Evolutionary conservation across 106 monocot species (phyloP).

Genomic region (Hemerocallis citrina): DNA sequence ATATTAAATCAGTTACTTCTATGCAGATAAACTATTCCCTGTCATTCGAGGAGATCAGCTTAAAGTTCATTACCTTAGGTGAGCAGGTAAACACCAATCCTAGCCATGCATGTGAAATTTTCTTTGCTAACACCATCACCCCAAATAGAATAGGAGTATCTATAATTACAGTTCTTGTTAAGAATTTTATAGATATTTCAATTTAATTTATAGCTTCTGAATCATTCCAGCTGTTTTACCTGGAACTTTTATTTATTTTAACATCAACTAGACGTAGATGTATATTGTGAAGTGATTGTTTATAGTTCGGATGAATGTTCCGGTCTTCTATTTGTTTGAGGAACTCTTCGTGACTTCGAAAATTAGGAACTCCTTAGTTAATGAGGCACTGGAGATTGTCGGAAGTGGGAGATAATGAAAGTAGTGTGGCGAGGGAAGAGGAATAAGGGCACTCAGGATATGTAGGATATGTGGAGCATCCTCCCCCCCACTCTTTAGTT

Average conservation of each 20-base stretch:
- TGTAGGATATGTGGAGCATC: no score
- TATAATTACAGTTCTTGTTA: no score
- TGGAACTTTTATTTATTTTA: neutral
- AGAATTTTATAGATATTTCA: no score
- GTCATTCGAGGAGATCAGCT: constrained; percentile 98
- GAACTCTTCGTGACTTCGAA: neutral
- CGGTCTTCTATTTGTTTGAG: neutral
- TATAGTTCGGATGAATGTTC: neutral
- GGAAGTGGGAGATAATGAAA: neutral
- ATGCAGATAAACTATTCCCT: constrained; percentile 78
- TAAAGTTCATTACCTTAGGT: constrained; percentile 78
- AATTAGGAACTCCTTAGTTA: neutral
- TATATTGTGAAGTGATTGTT: constrained; percentile 1
- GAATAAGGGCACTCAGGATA: neutral
- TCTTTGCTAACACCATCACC: neutral
- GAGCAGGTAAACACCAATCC: constrained; percentile 56
- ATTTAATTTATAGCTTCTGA: neutral
- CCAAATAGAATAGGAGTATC: neutral
- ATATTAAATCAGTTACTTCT: no score
- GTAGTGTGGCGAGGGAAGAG: neutral
- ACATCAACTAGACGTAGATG: neutral
- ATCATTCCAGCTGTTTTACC: neutral
- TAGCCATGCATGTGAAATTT: neutral
- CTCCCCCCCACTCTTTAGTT: no score
- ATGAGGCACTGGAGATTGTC: neutral